Base-by-base conservation (phyloP, 2,329 filamentous ascomycete species). In the Fusarium sp. region DNA sequence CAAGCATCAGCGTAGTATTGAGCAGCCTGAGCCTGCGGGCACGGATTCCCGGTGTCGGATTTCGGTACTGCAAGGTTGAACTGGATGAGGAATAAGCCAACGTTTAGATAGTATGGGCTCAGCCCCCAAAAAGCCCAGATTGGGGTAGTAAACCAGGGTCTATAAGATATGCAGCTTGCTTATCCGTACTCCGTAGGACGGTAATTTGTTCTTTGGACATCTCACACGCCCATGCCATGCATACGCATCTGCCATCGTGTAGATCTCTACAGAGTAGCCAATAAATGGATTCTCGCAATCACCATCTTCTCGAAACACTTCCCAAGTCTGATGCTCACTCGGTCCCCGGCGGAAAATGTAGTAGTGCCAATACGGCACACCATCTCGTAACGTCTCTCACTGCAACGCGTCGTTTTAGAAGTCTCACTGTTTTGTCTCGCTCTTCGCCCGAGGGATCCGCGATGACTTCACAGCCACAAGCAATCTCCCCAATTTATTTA, bases 1-100 rank as follows among this genome's bases (percentile, higher is more conserved):
- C 94, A 78, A 95, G 91, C 77, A 89, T 97, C 69, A 96, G 92
- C 74, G 94, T 98, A 44, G 91, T 97, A 49, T 80, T 88, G 74
- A 97, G 93, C 76, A 95, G 91, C 80, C 79, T 97, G 73, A 83
- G 89, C 48, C 78, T 97, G 80, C 86, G 89, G 75, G 84, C 77
- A 54, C 67, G 75, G 47, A 58, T 84, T 12, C 80, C 81, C 10
- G 71, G 77, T 21, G 34, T 85, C 11, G 83, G 83, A 3, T 86
- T 83, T 70, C 75, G 80, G 58, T 59, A 63, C 40, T 62, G 57
- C 26, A 55, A 48, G 42, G 52, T 69, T 36, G 68, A 55, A 24
- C 58, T 56, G 17, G 58, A 44, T 17, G 19, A 50, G 30, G 49
- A 62, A 46, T 45, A 60, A 15, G 50, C 38, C 57, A 32, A 30